phyloP scores from a whole-genome alignment of 2,329 filamentous ascomycete genomes.

The Aspergillus vadensis region DNA sequence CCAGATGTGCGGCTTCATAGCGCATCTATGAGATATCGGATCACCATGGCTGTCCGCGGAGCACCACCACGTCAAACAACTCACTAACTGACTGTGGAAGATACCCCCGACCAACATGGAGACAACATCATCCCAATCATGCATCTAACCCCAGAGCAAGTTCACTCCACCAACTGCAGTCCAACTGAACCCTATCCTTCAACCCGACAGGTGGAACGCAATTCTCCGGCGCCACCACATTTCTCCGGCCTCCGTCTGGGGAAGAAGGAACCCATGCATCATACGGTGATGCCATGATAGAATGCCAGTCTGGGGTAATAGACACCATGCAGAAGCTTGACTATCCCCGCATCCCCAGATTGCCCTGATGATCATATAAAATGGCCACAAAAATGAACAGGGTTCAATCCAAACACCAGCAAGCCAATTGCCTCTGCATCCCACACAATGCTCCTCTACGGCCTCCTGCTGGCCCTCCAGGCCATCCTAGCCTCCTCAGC shows the following conservation, averaged over 20 bases:
- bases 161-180: background rate
- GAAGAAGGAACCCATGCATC: background rate
- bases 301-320: background rate
- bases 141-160: too few relatives aligned
- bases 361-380: background rate
- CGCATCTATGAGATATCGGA: background rate
- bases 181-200: background rate
- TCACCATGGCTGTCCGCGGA: background rate
- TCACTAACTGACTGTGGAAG: background rate
- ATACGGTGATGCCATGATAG: slow-evolving; percentile 2
- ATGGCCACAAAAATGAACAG: background rate
- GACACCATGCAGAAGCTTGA: slow-evolving; percentile 6
- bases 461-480: slow-evolving; percentile 4
- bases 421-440: background rate
- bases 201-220: slow-evolving; percentile 23
- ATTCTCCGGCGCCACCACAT: slow-evolving; percentile 22
- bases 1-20: too few relatives aligned
- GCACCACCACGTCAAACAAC: background rate
- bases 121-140: background rate
- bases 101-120: background rate
- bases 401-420: background rate
- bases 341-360: slow-evolving; percentile 3
- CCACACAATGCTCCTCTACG: slow-evolving; percentile 1
- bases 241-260: slow-evolving; percentile 23
- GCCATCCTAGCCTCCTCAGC: slow-evolving; percentile 8